Percentiles rank a stretch among this genome's conserved stretches.
Conservation (phyloP, 371 early-diverging fungal species). For the Rhizopus delemar region DNA sequence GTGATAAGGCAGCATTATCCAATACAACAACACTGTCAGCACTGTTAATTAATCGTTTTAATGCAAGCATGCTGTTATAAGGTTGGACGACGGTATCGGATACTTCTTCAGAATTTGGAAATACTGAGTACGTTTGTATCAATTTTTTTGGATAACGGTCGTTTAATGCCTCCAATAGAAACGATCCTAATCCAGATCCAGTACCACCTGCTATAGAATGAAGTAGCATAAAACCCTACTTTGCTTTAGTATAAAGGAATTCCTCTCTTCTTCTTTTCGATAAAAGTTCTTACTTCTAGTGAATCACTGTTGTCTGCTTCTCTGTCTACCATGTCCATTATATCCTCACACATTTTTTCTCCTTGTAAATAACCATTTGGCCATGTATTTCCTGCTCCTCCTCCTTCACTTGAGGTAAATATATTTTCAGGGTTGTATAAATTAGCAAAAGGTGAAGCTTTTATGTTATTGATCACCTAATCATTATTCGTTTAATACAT, state of each 20-base stretch:
- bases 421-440: constrained; percentile 93
- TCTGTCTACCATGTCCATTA: constrained; percentile 92
- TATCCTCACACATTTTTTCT: constrained; percentile 77
- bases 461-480: constrained; percentile 74
- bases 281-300: constrained; percentile 61
- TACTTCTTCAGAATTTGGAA: constrained; percentile 97
- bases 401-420: constrained; percentile 85
- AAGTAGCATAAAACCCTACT: constrained; percentile 80
- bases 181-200: constrained; percentile 95
- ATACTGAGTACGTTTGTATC: constrained; percentile 98
- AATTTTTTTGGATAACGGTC: constrained; percentile 98
- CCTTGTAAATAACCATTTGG: constrained; percentile 85
- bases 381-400: constrained; percentile 98
- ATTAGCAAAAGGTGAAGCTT: constrained; percentile 71
- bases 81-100: constrained; percentile 99
- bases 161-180: constrained; percentile 82
- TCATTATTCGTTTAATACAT: background rate
- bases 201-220: constrained; percentile 98
- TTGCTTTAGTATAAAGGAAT: background rate
- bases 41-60: constrained; percentile 89
- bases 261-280: background rate
- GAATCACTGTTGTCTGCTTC: constrained; percentile 94
- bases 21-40: constrained; percentile 97
- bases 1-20: constrained; percentile 94
- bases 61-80: constrained; percentile 96